Percentiles rank a stretch among this genome's conserved stretches.
phyloP scores from a whole-genome alignment of 768 basidiomycete genomes.

The Dictyophora rubrovolvata region DNA sequence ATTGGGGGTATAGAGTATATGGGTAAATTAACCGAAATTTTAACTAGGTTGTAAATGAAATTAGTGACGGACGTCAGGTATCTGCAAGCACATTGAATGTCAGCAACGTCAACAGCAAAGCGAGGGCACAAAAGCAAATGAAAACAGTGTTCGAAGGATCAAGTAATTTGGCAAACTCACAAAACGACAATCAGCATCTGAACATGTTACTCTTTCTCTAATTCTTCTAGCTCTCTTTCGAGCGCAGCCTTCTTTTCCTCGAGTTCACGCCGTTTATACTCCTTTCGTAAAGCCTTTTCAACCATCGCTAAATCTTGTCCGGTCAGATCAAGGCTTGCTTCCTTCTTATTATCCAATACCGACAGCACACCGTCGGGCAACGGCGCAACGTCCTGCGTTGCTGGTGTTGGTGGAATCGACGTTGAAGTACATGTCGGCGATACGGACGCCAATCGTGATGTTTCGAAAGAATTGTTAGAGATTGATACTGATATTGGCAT shows the following conservation, averaged over 20 bases:
- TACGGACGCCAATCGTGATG: background rate
- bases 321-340: background rate
- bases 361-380: background rate
- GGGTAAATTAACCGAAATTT: no score
- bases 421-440: background rate
- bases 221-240: background rate
- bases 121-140: no score
- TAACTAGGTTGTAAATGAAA: no score
- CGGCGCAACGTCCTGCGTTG: background rate
- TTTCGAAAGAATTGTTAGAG: no score
- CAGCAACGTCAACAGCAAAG: no score
- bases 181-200: background rate
- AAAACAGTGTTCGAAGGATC: no score
- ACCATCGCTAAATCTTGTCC: background rate
- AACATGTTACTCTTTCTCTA: conserved; percentile 7
- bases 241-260: conserved; percentile 2
- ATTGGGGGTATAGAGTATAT: no score
- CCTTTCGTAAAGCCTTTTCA: background rate
- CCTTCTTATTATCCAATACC: background rate
- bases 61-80: no score
- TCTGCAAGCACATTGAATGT: no score
- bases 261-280: conserved; percentile 1
- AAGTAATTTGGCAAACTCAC: no score
- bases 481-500: background rate
- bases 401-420: background rate